Evolutionary conservation across 305 asterid species (phyloP).

Genomic region (Coffea humblotiana): DNA sequence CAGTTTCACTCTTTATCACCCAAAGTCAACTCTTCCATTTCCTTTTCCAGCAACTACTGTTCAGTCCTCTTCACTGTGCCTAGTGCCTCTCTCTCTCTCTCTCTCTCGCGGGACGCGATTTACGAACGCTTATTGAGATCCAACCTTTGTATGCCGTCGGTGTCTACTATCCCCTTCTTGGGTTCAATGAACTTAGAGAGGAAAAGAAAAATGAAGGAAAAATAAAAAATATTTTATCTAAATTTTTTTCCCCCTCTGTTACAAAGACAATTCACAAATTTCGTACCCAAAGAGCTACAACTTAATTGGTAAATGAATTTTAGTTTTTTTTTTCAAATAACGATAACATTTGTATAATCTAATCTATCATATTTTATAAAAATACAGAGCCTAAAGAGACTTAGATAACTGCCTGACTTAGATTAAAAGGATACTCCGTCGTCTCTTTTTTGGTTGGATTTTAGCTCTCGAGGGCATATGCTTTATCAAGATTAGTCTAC

Average conservation of each 20-base stretch:
- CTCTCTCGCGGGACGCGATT: no score
- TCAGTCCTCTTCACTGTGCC: not conserved
- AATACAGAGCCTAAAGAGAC: no score
- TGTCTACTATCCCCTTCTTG: not conserved
- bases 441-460: no score
- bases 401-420: no score
- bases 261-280: not conserved
- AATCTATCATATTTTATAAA: no score
- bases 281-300: not conserved
- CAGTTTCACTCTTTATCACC: not conserved
- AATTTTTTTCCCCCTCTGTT: no score
- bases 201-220: no score
- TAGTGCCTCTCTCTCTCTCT: not conserved
- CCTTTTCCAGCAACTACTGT: not conserved
- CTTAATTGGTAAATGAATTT: not conserved
- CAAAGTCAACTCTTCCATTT: not conserved
- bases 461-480: not conserved
- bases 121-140: no score
- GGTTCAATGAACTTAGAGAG: not conserved
- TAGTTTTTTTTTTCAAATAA: no score
- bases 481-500: not conserved
- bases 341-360: no score
- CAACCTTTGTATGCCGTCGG: not conserved
- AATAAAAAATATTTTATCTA: no score
- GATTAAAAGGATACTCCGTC: no score